Evolutionary conservation across 345 rosid species (phyloP).

Genomic region (Lepidium sativum): DNA sequence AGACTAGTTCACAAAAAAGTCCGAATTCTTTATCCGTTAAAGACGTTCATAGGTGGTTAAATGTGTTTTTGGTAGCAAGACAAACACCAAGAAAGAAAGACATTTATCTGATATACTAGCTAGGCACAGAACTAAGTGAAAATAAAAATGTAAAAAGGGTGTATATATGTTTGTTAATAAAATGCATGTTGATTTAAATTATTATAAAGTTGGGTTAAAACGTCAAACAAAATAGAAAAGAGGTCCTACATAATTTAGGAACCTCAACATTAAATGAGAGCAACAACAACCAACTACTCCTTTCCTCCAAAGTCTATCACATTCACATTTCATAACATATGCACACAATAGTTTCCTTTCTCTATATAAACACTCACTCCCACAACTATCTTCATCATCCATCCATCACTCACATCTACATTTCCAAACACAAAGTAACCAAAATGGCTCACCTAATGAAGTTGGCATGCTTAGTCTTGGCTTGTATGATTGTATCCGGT

Average conservation of each 20-base stretch:
- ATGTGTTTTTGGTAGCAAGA: no score
- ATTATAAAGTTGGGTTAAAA: neutral
- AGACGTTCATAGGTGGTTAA: no score
- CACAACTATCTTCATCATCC: conserved; percentile 5
- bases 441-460: conserved; percentile 14
- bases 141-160: neutral
- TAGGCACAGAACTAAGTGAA: no score
- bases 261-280: conserved; percentile 12
- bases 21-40: no score
- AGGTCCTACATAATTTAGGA: neutral
- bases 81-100: no score
- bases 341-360: neutral
- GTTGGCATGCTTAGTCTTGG: conserved; percentile 22
- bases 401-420: neutral
- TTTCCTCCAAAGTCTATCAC: neutral
- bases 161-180: neutral
- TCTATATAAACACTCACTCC: conserved; percentile 22
- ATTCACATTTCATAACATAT: neutral
- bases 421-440: neutral
- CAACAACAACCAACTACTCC: conserved; percentile 17
- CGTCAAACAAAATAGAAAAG: neutral
- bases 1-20: no score
- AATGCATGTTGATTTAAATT: neutral
- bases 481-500: conserved; percentile 22
- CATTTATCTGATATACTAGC: no score